Base-by-base conservation (phyloP, 1,284 basidiomycete genomes). In the Wolfiporia cocos region DNA sequence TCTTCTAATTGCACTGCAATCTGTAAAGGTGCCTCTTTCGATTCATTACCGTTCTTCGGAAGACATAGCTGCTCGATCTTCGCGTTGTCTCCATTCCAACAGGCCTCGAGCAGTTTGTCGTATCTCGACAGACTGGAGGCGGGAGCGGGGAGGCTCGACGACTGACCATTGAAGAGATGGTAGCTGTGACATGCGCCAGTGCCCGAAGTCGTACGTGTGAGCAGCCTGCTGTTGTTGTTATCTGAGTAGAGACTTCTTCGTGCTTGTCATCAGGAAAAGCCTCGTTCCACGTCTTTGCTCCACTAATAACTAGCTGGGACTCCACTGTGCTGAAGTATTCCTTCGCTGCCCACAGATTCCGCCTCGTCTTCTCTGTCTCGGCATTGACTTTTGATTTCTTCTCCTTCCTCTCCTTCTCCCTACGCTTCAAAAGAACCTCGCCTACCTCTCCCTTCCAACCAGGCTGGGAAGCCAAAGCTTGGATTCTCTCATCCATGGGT, bases 91-190 rank as follows among this genome's bases (percentile, higher is more conserved):
- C 77, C 76, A 0, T 50, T 51, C 53, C 65, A 71, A 49, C 71
- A 74, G 2, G 76, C 76, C 49, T 76, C 71, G 48, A 65, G 78
- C 1, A 78, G 63, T 44, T 75, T 69, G 41, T 76, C 68, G 50
- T 76, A 77, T 7, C 50, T 47, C 9, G 55, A 36, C 15, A 54
- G 53, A 31, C 64, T 47, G 39, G 66, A 62, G 5, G 34, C 18
- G 2, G 47, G 47, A 10, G 24, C 31, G 26, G 9, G 7, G 26
- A 29, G 7, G 9, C 14, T 7, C 26, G 9, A 14, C 9, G 14
- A 14, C 26, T 29, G 31, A 17, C 31, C 18, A 14, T 17, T 10
- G 9, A 7, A 17, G 31, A 9, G 49, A 74, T 73, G 15, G 73
- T 74, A 4, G 62, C 62, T n/a, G n/a, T n/a, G n/a, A n/a, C n/a